Evolutionary conservation across 176 grass and related monocot species (phyloP).

Genomic region (Puccinellia tenuiflora): DNA sequence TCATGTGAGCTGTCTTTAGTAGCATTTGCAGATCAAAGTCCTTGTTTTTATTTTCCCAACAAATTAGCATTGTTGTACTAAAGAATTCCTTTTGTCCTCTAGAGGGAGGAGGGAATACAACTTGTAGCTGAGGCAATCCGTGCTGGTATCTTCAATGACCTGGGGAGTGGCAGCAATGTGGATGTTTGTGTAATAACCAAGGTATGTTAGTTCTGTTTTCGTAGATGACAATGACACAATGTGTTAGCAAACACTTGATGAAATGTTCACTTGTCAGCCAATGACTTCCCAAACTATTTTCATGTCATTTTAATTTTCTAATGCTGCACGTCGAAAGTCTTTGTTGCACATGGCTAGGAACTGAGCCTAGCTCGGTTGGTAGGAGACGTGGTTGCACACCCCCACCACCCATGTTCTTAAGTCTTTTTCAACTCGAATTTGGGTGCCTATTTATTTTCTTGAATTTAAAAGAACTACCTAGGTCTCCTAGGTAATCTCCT

Average conservation of each 20-base stretch:
- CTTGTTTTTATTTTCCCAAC: neutral
- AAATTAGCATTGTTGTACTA: neutral
- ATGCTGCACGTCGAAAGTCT: neutral
- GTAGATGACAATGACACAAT: neutral
- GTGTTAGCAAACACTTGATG: neutral
- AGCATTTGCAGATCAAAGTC: neutral
- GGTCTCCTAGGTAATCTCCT: neutral
- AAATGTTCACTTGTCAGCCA: neutral
- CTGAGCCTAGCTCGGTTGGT: no score
- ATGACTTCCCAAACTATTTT: neutral
- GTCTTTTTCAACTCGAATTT: neutral
- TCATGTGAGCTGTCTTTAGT: neutral
- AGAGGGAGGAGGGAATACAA: conserved; percentile 88
- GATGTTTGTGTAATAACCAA: conserved; percentile 98
- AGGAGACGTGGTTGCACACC: neutral
- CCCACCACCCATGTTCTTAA: neutral
- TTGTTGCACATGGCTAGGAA: neutral
- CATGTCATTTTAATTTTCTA: neutral
- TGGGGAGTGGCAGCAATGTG: conserved; percentile 95
- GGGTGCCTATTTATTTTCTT: neutral
- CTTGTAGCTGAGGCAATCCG: conserved; percentile 70
- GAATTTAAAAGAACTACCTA: neutral
- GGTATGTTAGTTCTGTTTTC: conserved; percentile 32
- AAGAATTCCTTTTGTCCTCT: conserved; percentile 12
- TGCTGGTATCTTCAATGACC: conserved; percentile 91